Base-by-base conservation (phyloP, 176 grass and related monocot genomes). In the Cenchrus purpureus region DNA sequence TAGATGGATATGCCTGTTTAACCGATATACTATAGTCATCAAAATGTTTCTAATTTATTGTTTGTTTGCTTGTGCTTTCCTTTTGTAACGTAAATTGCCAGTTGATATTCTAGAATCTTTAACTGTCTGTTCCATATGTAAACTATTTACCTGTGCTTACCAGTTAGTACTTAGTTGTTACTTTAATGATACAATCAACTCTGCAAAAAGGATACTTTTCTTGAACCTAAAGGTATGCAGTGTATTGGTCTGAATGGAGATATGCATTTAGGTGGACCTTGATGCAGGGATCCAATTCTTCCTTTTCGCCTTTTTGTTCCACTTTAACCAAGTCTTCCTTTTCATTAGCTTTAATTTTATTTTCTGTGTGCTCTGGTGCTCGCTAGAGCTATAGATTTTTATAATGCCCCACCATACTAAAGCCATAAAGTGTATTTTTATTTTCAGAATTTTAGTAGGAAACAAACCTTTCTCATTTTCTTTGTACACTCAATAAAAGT, bases 341-440 rank as follows among this genome's bases (percentile, higher is more conserved):
- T 84, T 62, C 42, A 54, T 68, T 87, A 90, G 29, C 60, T 79
- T 67, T 79, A 25, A 45, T 28, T 79, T 74, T 74, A 58, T 51
- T 67, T 84, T 75, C 7, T 48, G n/a, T 43, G 59, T 79, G 28
- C 28, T 68, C 42, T 1, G 12, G n/a, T 74, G 60, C 20, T 80
- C 29, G 40, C 77, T 80, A 49, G 48, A 68, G 82, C 60, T 67
- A 67, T 74, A 89, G 12, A 62, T 62, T 28, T 62, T 11, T 62
- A 62, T 62, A 62, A 65, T 89, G 20, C 20, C 44, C 42, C 29
- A 79, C 50, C 50, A 73, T 48, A 73, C 80, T 59, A 89, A 89
- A 80, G 15, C n/a, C 37, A 40, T 40, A 40, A 40, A 40, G 37
- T 4, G 2, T 67, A 25, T 32, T 45, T 43, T 43, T 42, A 16